Conservation (phyloP, 768 basidiomycete species). For the Auriculariales sp. region DNA sequence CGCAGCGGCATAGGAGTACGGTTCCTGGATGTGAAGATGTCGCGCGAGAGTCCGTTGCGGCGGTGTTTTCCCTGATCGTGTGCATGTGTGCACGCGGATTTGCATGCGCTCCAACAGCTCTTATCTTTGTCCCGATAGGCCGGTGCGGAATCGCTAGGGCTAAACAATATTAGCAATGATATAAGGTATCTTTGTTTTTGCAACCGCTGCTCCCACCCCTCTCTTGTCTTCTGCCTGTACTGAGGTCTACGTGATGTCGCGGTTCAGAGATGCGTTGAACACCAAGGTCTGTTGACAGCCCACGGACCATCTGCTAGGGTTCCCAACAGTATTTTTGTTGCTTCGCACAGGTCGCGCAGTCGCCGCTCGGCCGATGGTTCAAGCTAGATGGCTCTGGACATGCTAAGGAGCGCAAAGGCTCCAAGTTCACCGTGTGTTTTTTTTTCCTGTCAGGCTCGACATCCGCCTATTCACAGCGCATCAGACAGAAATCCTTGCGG, state of each 20-base stretch:
- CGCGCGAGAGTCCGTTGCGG: no score
- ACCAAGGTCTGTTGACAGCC: slow-evolving; percentile 17
- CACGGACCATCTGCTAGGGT: no score
- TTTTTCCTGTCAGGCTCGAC: slow-evolving; percentile 14
- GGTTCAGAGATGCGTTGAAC: slow-evolving; percentile 26
- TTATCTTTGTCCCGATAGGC: no score
- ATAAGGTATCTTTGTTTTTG: slow-evolving; percentile 2
- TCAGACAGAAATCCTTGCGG: slow-evolving; percentile 67
- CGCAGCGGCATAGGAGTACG: no score
- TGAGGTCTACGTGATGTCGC: no score
- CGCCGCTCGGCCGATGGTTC: slow-evolving; percentile 48
- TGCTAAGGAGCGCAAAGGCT: slow-evolving; percentile 44
- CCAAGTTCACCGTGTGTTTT: slow-evolving; percentile 37
- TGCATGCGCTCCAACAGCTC: no score
- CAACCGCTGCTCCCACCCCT: slow-evolving; percentile 11
- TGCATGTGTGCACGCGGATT: no score
- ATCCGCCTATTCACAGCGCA: background rate
- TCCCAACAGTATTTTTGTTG: no score
- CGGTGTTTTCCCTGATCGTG: no score
- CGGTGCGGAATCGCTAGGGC: no score
- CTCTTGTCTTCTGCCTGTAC: slow-evolving; percentile 2
- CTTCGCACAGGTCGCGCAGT: slow-evolving; percentile 24
- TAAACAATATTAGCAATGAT: no score
- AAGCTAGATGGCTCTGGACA: slow-evolving; percentile 58
- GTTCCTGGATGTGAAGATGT: no score